Evolutionary conservation across 352 stramenopile species (phyloP), one percentile per base, ranked within the genome.

Genomic region (Aphanomyces cochlioides): DNA sequence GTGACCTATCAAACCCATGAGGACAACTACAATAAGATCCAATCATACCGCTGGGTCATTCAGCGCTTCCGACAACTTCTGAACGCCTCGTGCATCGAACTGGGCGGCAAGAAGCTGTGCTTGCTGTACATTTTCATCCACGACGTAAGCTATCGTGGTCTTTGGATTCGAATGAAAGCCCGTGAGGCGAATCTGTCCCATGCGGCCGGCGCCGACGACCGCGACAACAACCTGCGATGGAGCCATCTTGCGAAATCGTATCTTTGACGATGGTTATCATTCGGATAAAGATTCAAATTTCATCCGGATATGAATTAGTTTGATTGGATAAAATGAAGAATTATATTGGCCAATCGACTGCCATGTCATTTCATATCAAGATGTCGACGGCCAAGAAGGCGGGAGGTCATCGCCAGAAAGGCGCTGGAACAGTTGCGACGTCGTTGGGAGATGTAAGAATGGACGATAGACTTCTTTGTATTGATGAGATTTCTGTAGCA

Each of bases 351-450:
- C 54, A 61, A 61, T 61, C 28, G 28, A 28, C 28, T 2, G 28
- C 28, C 28, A 0, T 28, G 28, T 28, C 28, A 28, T 28, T 28
- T 28, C 28, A 28, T 28, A 28, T 15, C 19, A 65, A 41, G 5
- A 72, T 67, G 66, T 72, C 53, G 43, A 40, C 53, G 34, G 19
- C 54, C 45, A 57, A 65, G 68, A 66, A 73, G 58, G 36, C 75
- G 15, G 79, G 74, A 1, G 90, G 90, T 0, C 88, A 97, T 71
- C 84, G 87, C 7, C 90, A 96, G 74, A 89, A 88, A 59, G 90
- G 90, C 40, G 90, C 92, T 7, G 91, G 91, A 65, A 90, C 87
- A 19, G 88, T 97, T n/a, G 88, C 90, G 8, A 78, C 89, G 53
- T 95, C 88, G 2, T 78, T 77, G 47, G 89, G 88, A 28, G 89